Base-by-base conservation (phyloP, 306 rosid species). In the Neltuma alba region DNA sequence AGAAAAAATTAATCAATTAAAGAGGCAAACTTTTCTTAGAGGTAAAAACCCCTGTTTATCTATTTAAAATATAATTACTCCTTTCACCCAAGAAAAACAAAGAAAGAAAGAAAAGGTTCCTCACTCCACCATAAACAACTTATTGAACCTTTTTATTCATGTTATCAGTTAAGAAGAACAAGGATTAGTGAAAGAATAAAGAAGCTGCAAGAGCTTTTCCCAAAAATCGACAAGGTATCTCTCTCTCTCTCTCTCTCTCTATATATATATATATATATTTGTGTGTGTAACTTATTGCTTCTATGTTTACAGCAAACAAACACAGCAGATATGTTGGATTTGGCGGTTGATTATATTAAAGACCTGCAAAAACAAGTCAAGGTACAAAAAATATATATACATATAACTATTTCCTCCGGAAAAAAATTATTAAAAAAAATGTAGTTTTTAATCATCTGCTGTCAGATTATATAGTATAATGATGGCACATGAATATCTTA, bases 311-410 rank as follows among this genome's bases (percentile, higher is more conserved):
- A 94, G 99, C 97, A 89, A 89, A 86, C 89, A 42, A 92, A 84
- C 91, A 92, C 93, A 34, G 88, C 97, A 38, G 97, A 94, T 40
- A 91, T 86, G 97, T 84, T 94, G 83, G 99, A 94, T 67, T 67
- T 85, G 85, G 93, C 92, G 2, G 89, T 89, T 74, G 91, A 86
- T 44, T 86, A 86, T 84, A 92, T 94, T 52, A 94, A 89, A 83
- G 90, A 83, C 64, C 86, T 94, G 38, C 91, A 90, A 89, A 86
- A 89, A 81, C 86, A 92, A 79, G 91, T 94, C 13, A 60, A 94
- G 99, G 99, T 92, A 92, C 47, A 48, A 62, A 9, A 47, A 38
- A 74, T n/a, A n/a, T n/a, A n/a, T n/a, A n/a, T n/a, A 72, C 52
- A 34, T 1, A 33, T 23, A 12, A 69, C 18, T 61, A 31, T 52